Evolutionary conservation across 108 stramenopile species (phyloP).

Genomic region (Asterionellopsis glacialis): DNA sequence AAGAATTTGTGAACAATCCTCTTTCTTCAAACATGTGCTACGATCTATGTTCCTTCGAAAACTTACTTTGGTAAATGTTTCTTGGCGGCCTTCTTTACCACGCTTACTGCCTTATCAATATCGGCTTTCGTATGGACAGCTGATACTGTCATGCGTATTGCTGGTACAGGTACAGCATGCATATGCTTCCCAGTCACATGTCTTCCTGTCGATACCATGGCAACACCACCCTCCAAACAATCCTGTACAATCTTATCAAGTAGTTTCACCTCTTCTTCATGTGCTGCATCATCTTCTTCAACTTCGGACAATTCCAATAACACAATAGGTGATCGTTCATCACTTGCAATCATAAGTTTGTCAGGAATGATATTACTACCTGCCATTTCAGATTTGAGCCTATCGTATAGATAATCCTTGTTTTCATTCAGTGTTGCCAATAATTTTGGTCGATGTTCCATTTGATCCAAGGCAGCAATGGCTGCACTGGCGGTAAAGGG

Average conservation of each 20-base stretch:
- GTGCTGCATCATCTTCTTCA: conserved; percentile 36
- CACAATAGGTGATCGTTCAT: conserved; percentile 71
- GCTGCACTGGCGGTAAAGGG: conserved; percentile 92
- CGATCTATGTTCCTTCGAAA: too few species aligned
- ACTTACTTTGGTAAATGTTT: too few species aligned
- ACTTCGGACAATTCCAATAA: conserved; percentile 47
- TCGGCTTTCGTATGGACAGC: conserved; percentile 62
- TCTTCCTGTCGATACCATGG: conserved; percentile 63
- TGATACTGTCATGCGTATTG: conserved; percentile 68
- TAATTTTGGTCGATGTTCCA: conserved; percentile 27
- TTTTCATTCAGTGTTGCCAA: conserved; percentile 34
- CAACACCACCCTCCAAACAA: conserved; percentile 56
- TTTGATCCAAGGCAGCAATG: conserved; percentile 35
- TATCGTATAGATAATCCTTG: conserved; percentile 33
- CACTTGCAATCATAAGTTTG: conserved; percentile 63
- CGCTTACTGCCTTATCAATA: conserved; percentile 44
- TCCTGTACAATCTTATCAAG: conserved; percentile 65
- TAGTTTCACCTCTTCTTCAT: conserved; percentile 43
- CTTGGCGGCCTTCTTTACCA: conserved; percentile 15
- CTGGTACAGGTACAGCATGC: conserved; percentile 64
- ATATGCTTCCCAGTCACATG: conserved; percentile 44
- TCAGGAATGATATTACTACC: conserved; percentile 4
- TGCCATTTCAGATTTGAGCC: conserved; percentile 8
- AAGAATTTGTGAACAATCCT: too few species aligned
- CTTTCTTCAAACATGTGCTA: too few species aligned